These are phyloP conservation scores for Anthoceros angustus DNA, from an alignment of 225 moss, liverwort and hornwort genomes.

Conservation along the genomic window DNA sequence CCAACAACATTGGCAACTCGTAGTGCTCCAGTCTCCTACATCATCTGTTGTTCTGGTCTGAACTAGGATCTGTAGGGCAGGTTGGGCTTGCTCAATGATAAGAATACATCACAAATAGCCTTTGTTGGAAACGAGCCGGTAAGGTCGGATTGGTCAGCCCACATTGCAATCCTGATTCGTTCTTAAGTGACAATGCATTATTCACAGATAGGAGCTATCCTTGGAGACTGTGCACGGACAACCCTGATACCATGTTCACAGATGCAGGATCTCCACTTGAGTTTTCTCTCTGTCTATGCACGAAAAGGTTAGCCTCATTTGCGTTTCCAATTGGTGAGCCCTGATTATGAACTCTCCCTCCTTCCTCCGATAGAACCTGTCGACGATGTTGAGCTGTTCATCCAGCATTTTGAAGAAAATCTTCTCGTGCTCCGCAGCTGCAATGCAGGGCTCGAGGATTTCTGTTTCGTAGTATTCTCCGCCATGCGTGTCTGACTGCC, in stretches of 20 bases:
- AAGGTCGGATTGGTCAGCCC: too few species aligned
- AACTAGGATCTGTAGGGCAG: too few species aligned
- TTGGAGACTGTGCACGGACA: neutral
- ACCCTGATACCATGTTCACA: neutral
- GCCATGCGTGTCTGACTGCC: constrained; percentile 6
- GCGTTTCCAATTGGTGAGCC: constrained; percentile 36
- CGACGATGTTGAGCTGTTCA: constrained; percentile 67
- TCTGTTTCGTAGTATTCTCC: constrained; percentile 45
- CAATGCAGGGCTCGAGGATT: constrained; percentile 32
- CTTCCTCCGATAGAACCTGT: constrained; percentile 55
- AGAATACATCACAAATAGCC: too few species aligned
- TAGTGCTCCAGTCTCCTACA: too few species aligned
- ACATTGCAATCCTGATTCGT: too few species aligned
- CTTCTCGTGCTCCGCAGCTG: constrained; percentile 31
- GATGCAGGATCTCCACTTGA: neutral
- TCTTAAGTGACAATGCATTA: too few species aligned
- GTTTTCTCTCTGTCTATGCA: neutral
- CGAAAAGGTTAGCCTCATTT: neutral
- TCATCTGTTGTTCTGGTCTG: too few species aligned
- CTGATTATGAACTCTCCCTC: constrained; percentile 19
- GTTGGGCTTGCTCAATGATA: too few species aligned
- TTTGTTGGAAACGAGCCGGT: too few species aligned
- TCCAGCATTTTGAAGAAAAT: constrained; percentile 59
- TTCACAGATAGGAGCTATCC: too few species aligned
- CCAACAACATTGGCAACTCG: too few species aligned